phyloP scores from a whole-genome alignment of 305 asterid genomes.

The Rubia peregrina region DNA sequence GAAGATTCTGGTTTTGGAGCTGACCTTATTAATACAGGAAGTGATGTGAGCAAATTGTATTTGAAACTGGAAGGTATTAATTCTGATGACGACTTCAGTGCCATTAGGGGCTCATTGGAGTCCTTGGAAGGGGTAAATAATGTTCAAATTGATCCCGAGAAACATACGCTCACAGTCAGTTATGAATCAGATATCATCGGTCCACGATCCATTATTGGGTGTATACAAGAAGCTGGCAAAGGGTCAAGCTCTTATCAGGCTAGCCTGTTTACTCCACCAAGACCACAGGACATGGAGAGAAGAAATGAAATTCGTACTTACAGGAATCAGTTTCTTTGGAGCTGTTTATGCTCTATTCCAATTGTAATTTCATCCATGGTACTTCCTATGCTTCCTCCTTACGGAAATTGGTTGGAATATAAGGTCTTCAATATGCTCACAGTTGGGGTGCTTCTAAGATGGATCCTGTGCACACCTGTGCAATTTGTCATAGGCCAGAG shows the following conservation, averaged over 20 bases:
- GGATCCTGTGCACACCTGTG: constrained; percentile 95
- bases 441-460: constrained; percentile 70
- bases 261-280: constrained; percentile 65
- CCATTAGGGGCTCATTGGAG: constrained; percentile 49
- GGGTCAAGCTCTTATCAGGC: constrained; percentile 52
- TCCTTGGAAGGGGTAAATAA: constrained; percentile 74
- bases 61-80: constrained; percentile 62
- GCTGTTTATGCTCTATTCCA: constrained; percentile 86
- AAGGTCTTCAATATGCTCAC: constrained; percentile 74
- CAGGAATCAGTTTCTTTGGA: constrained; percentile 71
- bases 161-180: constrained; percentile 45
- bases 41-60: constrained; percentile 64
- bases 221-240: constrained; percentile 55
- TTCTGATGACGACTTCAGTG: constrained; percentile 47
- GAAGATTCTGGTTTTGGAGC: constrained; percentile 97
- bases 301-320: constrained; percentile 57
- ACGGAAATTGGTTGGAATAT: constrained; percentile 83
- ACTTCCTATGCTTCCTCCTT: constrained; percentile 90
- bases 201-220: constrained; percentile 79
- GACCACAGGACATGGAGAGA: constrained; percentile 67
- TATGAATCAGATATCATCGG: constrained; percentile 80
- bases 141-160: constrained; percentile 50
- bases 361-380: constrained; percentile 76
- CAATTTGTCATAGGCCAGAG: constrained; percentile 89
- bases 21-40: constrained; percentile 71